These are phyloP conservation scores for Xerocomellus intermedius DNA, from an alignment of 768 basidiomycete species.

Conservation along the genomic window DNA sequence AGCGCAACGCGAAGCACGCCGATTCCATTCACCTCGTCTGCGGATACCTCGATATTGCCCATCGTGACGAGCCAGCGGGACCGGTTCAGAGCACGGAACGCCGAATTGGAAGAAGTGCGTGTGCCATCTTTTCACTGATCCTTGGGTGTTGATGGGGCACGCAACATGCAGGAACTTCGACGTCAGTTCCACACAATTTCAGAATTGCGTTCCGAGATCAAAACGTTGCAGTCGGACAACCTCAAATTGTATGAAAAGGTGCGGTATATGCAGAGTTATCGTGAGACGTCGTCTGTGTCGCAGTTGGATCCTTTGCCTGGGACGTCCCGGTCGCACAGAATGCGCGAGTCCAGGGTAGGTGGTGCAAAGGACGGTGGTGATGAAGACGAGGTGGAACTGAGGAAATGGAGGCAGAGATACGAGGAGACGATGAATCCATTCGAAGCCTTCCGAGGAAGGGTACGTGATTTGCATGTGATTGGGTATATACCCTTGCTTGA, in stretches of 20 bases:
- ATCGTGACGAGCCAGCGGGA: constrained; percentile 98
- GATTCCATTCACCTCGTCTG: constrained; percentile 68
- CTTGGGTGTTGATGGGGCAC: background rate
- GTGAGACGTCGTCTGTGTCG: constrained; percentile 66
- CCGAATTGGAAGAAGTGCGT: constrained; percentile 90
- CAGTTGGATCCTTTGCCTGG: constrained; percentile 68
- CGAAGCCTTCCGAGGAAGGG: constrained; percentile 93
- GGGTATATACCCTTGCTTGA: background rate
- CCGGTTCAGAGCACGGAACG: constrained; percentile 95
- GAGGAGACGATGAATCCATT: constrained; percentile 99
- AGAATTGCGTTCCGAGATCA: constrained; percentile 89
- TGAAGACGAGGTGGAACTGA: constrained; percentile 63
- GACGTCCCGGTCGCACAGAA: constrained; percentile 18
- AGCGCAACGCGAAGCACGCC: constrained; percentile 50
- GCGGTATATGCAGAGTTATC: constrained; percentile 96
- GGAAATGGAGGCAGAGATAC: constrained; percentile 87
- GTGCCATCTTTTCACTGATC: background rate
- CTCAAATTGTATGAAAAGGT: constrained; percentile 99
- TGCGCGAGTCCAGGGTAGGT: background rate
- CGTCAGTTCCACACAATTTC: constrained; percentile 95
- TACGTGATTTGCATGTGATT: constrained; percentile 40
- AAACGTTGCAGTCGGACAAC: constrained; percentile 90
- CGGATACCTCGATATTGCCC: constrained; percentile 94
- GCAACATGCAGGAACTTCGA: constrained; percentile 69
- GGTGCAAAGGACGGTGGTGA: constrained; percentile 28